Evolutionary conservation across 768 basidiomycete genomes (phyloP).

Genomic region (Podaxis mareebaensis): DNA sequence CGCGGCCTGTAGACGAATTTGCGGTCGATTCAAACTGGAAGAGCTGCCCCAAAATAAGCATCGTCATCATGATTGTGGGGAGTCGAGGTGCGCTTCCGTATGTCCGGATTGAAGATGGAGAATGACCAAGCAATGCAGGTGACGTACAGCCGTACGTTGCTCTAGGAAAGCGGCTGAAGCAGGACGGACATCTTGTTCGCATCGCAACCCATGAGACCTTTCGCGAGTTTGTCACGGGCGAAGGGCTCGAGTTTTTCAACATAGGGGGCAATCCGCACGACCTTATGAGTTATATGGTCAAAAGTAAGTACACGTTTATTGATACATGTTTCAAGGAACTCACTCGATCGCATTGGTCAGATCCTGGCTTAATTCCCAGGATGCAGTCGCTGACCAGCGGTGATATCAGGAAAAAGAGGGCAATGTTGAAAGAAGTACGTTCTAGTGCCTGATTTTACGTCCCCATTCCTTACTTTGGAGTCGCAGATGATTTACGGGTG

Average conservation of each 20-base stretch:
- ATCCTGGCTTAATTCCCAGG: constrained; percentile 66
- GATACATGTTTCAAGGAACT: neutral
- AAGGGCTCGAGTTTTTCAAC: constrained; percentile 57
- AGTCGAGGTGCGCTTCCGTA: constrained; percentile 47
- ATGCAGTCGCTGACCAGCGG: constrained; percentile 58
- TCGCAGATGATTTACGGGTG: constrained; percentile 60
- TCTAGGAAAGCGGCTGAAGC: constrained; percentile 46
- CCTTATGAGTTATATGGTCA: constrained; percentile 74
- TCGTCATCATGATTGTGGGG: constrained; percentile 70
- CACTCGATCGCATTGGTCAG: constrained; percentile 28
- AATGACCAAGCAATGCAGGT: constrained; percentile 32
- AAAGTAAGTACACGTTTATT: constrained; percentile 40
- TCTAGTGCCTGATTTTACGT: neutral
- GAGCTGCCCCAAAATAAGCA: constrained; percentile 44
- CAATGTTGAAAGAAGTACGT: constrained; percentile 52
- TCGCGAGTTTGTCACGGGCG: constrained; percentile 49
- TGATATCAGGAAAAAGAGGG: constrained; percentile 58
- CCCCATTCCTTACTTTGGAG: neutral
- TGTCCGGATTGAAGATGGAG: neutral
- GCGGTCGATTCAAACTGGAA: constrained; percentile 32
- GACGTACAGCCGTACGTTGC: constrained; percentile 71
- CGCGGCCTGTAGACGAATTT: constrained; percentile 48
- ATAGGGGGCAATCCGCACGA: constrained; percentile 66
- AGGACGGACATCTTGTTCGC: constrained; percentile 58
- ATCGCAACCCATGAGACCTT: constrained; percentile 66